phyloP scores from a whole-genome alignment of 1,284 basidiomycete species.

The Trichosporon sp. region DNA sequence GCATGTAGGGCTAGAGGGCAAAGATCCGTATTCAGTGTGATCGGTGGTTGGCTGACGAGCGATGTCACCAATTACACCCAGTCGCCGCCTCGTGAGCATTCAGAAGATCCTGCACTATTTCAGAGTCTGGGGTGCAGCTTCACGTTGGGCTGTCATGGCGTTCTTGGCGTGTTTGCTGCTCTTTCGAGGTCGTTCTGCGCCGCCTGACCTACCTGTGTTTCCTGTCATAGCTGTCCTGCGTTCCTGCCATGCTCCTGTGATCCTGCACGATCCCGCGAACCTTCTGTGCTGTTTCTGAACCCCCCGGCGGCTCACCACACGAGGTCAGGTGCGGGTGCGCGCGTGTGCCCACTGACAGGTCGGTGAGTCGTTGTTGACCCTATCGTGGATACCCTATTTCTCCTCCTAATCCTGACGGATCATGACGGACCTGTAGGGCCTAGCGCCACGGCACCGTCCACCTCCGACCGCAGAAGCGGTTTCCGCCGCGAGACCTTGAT shows the following conservation, averaged over 20 bases:
- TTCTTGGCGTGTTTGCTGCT: not conserved
- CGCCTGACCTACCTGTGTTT: not conserved
- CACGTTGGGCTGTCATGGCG: not conserved
- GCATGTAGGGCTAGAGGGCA: not conserved
- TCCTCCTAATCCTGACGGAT: not conserved
- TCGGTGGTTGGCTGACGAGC: not conserved
- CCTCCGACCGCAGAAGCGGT: not conserved
- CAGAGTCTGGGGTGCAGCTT: not conserved
- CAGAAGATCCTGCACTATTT: not conserved
- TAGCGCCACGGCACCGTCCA: not conserved
- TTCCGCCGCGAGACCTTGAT: not conserved
- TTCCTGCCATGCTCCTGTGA: not conserved
- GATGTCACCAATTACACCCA: not conserved
- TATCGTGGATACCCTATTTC: not conserved
- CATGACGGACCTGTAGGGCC: not conserved
- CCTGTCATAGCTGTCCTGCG: too few species aligned
- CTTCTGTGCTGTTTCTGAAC: not conserved
- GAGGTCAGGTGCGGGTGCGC: not conserved
- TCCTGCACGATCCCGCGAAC: not conserved
- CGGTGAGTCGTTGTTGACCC: not conserved
- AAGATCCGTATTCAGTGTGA: not conserved
- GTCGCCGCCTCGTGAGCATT: not conserved
- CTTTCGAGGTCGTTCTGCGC: not conserved
- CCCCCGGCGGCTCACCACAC: not conserved
- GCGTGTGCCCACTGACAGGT: not conserved